Percentiles rank a stretch among this genome's conserved stretches.
phyloP scores from a whole-genome alignment of 306 rosid species.

The Castanea sativa region DNA sequence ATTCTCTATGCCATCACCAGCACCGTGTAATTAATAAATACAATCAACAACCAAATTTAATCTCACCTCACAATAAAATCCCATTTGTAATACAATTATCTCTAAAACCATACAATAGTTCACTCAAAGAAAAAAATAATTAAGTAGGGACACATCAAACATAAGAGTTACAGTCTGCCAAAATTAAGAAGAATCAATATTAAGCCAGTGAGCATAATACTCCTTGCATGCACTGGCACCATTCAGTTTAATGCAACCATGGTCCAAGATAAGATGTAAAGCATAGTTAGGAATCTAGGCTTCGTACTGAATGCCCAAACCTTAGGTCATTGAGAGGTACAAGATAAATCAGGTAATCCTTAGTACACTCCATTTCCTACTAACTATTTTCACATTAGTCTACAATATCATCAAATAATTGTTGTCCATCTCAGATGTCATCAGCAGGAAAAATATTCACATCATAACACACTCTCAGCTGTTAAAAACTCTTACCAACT shows the following conservation, averaged over 20 bases:
- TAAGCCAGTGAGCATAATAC: background rate
- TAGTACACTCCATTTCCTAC: background rate
- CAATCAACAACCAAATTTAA: background rate
- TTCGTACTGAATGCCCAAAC: background rate
- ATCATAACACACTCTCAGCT: background rate
- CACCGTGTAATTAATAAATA: background rate
- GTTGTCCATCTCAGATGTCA: background rate
- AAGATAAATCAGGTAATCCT: background rate
- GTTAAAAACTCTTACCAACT: conserved; percentile 61
- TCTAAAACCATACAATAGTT: background rate
- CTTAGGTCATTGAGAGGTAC: background rate
- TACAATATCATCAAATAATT: too few relatives aligned
- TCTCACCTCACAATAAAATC: background rate
- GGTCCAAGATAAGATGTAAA: background rate
- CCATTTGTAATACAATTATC: background rate
- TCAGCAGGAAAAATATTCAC: background rate
- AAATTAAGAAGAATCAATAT: background rate
- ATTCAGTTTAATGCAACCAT: conserved; percentile 19
- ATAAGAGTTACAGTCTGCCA: background rate
- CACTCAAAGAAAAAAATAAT: background rate
- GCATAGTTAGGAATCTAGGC: background rate
- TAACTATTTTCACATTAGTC: background rate
- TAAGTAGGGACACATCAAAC: background rate
- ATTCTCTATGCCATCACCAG: background rate
- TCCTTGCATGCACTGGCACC: conserved; percentile 9